phyloP scores from a whole-genome alignment of 352 stramenopile genomes.

The Phytophthora ramorum region DNA sequence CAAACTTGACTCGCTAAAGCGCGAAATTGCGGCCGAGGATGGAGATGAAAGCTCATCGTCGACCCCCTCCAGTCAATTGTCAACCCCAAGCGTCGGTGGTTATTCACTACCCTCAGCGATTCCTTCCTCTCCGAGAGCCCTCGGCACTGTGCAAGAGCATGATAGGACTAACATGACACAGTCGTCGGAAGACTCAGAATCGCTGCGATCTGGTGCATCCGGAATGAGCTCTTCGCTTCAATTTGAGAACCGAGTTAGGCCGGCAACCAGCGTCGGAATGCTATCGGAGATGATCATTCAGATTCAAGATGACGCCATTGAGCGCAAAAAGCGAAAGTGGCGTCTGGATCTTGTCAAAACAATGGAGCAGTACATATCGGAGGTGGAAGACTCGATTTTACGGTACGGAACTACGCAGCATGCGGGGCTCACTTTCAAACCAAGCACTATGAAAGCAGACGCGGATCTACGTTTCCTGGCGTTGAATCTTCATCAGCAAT shows the following conservation, averaged over 20 bases:
- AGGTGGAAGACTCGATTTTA: constrained; percentile 80
- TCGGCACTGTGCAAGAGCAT: constrained; percentile 50
- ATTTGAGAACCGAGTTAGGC: constrained; percentile 29
- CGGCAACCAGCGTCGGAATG: constrained; percentile 71
- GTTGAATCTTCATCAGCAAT: constrained; percentile 87
- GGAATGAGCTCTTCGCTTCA: constrained; percentile 16
- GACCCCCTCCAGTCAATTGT: constrained; percentile 63
- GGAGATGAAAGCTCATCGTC: constrained; percentile 45
- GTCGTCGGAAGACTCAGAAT: constrained; percentile 18
- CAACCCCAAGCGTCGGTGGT: constrained; percentile 43
- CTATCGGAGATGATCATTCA: constrained; percentile 89
- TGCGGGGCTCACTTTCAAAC: constrained; percentile 82
- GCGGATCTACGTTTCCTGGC: constrained; percentile 76
- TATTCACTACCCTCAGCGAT: constrained; percentile 38
- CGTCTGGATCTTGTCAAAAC: constrained; percentile 70
- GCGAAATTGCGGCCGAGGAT: constrained; percentile 48
- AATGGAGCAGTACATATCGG: constrained; percentile 86
- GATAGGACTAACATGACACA: constrained; percentile 19
- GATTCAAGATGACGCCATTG: constrained; percentile 83
- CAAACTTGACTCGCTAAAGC: constrained; percentile 72
- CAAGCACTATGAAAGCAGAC: constrained; percentile 89
- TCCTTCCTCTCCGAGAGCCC: constrained; percentile 31
- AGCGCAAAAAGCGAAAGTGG: constrained; percentile 86
- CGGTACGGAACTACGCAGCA: constrained; percentile 76
- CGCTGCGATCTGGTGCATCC: constrained; percentile 17